Evolutionary conservation across 202 grass and related monocot species (phyloP).

Genomic region (Schoenoplectus tabernaemontani): DNA sequence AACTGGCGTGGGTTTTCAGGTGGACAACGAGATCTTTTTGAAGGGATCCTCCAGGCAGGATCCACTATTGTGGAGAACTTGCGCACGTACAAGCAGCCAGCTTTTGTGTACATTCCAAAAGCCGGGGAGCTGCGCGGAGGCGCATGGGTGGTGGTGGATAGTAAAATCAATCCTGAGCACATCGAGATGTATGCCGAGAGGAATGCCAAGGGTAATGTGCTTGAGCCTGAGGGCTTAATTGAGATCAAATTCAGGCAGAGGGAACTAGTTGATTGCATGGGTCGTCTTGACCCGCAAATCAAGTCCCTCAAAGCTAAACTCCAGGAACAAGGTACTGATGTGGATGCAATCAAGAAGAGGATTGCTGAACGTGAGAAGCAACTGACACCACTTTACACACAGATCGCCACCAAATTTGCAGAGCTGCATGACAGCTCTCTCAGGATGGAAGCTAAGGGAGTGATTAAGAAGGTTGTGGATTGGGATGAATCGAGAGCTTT

Average conservation of each 20-base stretch:
- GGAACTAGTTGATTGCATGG: slow-evolving; percentile 82
- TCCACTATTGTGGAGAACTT: slow-evolving; percentile 96
- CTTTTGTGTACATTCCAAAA: slow-evolving; percentile 96
- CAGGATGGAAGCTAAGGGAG: slow-evolving; percentile 85
- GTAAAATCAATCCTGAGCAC: slow-evolving; percentile 96
- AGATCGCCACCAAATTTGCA: slow-evolving; percentile 86
- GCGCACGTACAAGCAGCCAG: slow-evolving; percentile 86
- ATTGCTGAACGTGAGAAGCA: slow-evolving; percentile 56
- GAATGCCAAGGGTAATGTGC: slow-evolving; percentile 92
- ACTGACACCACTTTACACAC: slow-evolving; percentile 75
- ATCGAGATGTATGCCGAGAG: slow-evolving; percentile 97
- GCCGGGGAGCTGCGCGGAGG: slow-evolving; percentile 86
- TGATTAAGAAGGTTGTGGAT: slow-evolving; percentile 69
- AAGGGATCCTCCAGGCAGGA: slow-evolving; percentile 99
- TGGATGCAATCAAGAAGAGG: slow-evolving; percentile 44
- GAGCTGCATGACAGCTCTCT: slow-evolving; percentile 83
- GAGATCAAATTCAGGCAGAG: slow-evolving; percentile 93
- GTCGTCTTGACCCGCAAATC: slow-evolving; percentile 74
- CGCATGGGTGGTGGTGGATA: slow-evolving; percentile 97
- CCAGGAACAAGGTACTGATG: slow-evolving; percentile 37
- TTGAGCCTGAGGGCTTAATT: slow-evolving; percentile 86
- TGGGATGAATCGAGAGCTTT: slow-evolving; percentile 70
- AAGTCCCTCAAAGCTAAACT: slow-evolving; percentile 51
- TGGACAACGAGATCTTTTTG: slow-evolving; percentile 96
- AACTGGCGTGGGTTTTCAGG: slow-evolving; percentile 99